Base-by-base conservation (phyloP, 2,329 filamentous ascomycete species). In the Diplodia sapinea region DNA sequence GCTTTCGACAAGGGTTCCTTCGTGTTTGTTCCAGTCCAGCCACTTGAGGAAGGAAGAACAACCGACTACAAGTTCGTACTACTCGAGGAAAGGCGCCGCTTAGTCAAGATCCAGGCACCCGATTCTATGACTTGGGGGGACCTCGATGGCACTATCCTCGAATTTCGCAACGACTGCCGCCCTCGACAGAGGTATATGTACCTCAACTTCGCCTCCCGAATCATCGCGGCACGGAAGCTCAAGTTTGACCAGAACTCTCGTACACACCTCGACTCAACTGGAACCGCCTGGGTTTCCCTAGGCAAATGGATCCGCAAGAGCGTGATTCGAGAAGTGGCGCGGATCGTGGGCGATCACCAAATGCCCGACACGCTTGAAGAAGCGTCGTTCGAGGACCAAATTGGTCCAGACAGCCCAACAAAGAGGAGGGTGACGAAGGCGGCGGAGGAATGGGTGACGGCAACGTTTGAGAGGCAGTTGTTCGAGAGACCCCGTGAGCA, bases 281-380 rank as follows among this genome's bases (percentile, higher is more conserved):
- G 55, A 12, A 59, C 20, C 1, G 55, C 55, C 7, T 59, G 55
- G 55, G 20, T 59, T 20, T 59, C 55, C 26, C 55, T 23, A 11
- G 55, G 55, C 8, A 47, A 47, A 13, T 59, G 55, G 55, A 59
- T 59, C 23, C 31, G 36, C 4, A 59, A 43, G 20, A 59, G 55
- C 26, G 12, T 59, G 33, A 59, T 59, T 7, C 11, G n/a, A 4
- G 55, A 59, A 20, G 55, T 59, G 26, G 55, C 55, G 12, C 11
- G 55, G 55, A 29, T 59, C 13, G 55, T 59, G 9, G 55, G 36
- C 17, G 36, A 59, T 13, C 36, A 40, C 26, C 12, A 36, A 59
- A 8, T 59, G 3, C 36, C 23, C 4, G 3, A 31, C 12, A 47
- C 9, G 1, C 2, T 59, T 20, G 36, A 43, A 0, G 13, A 59